Conservation (phyloP, 2,329 filamentous ascomycete genomes). For the Incumbomyces delicatus region DNA sequence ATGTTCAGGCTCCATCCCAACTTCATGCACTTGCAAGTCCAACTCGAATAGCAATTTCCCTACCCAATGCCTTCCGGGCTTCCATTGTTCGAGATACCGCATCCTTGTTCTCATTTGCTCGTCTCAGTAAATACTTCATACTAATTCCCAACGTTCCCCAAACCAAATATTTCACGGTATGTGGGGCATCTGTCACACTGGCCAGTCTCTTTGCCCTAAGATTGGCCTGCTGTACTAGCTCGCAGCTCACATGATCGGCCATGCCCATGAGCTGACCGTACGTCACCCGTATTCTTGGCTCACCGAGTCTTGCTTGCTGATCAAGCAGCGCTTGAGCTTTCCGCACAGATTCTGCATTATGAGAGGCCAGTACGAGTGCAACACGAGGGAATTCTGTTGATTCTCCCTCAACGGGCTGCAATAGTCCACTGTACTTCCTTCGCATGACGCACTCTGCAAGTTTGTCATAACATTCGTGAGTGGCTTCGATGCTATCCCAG, state of each 20-base stretch:
- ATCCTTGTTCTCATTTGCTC: conserved; percentile 54
- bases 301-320: conserved; percentile 30
- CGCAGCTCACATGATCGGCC: conserved; percentile 51
- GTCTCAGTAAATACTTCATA: conserved; percentile 59
- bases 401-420: conserved; percentile 37
- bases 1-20: too few relatives aligned
- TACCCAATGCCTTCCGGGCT: conserved; percentile 41
- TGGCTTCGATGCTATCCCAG: conserved; percentile 61
- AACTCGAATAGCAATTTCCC: conserved; percentile 37
- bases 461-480: conserved; percentile 62
- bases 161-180: conserved; percentile 46
- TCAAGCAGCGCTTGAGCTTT: conserved; percentile 42
- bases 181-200: conserved; percentile 30
- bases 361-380: conserved; percentile 65
- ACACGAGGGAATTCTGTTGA: conserved; percentile 45
- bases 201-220: conserved; percentile 27
- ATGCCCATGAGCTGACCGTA: conserved; percentile 52
- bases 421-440: conserved; percentile 48
- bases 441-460: conserved; percentile 59
- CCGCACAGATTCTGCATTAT: conserved; percentile 65
- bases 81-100: conserved; percentile 46
- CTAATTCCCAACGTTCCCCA: conserved; percentile 60
- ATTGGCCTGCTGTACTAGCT: conserved; percentile 38
- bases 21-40: conserved; percentile 7
- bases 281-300: conserved; percentile 39